phyloP scores from a whole-genome alignment of 2,329 filamentous ascomycete genomes.

The Neonectria neomacrospora region DNA sequence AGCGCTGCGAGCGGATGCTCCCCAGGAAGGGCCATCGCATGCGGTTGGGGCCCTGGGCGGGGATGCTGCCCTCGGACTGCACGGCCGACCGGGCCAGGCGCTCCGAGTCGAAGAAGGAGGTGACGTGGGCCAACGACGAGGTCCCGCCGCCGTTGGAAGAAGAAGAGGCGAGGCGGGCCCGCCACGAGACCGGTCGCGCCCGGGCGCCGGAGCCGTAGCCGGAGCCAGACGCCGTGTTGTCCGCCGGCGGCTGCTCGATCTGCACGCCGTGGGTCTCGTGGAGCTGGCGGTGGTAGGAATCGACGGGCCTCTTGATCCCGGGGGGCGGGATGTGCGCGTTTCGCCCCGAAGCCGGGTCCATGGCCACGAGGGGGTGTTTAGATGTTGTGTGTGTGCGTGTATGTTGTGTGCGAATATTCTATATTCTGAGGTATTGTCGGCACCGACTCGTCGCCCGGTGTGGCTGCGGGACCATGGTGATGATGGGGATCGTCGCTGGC shows the following conservation, averaged over 20 bases:
- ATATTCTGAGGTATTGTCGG: constrained; percentile 19
- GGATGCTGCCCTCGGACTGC: constrained; percentile 27
- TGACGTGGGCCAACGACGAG: constrained; percentile 31
- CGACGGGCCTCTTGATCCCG: constrained; percentile 37
- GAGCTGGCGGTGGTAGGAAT: constrained; percentile 44
- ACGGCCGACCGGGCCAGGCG: constrained; percentile 38
- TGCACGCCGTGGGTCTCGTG: constrained; percentile 41
- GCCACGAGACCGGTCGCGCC: constrained; percentile 26
- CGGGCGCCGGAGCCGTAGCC: constrained; percentile 37
- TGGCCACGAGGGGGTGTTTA: constrained; percentile 23
- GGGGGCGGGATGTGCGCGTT: constrained; percentile 34
- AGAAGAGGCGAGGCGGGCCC: constrained; percentile 15
- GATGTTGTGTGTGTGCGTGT: not conserved
- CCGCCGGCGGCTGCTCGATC: constrained; percentile 28
- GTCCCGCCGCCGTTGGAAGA: constrained; percentile 15
- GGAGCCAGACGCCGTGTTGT: constrained; percentile 7
- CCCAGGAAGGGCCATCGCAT: constrained; percentile 44
- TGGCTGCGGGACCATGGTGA: constrained; percentile 23
- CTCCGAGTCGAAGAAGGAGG: constrained; percentile 44
- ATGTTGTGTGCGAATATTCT: not conserved
- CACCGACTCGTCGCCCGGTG: constrained; percentile 21
- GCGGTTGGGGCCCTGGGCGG: constrained; percentile 20
- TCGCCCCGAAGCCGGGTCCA: constrained; percentile 36
- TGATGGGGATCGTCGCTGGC: constrained; percentile 4
- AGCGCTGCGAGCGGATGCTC: constrained; percentile 39